Percentiles rank a stretch among this genome's conserved stretches.
These are phyloP conservation scores for Ogataea paradorogensis DNA, from an alignment of 805 yeast genomes.

Conservation along the genomic window DNA sequence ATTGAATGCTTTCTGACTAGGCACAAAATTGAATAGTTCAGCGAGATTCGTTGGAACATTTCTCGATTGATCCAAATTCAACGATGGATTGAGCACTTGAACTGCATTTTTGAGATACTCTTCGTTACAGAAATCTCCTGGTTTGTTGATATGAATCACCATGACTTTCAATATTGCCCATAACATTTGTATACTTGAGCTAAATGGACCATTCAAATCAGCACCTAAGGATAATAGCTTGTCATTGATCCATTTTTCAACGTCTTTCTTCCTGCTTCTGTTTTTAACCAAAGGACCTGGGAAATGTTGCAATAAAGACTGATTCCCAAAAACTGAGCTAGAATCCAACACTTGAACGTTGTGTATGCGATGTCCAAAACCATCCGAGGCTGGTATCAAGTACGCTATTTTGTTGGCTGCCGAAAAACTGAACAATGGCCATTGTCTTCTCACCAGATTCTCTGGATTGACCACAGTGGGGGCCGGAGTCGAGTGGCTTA, in stretches of 20 bases:
- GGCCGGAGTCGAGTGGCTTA: conserved; percentile 30
- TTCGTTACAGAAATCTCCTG: conserved; percentile 27
- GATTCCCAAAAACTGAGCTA: conserved; percentile 36
- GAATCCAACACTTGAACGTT: conserved; percentile 38
- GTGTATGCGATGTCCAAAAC: conserved; percentile 33
- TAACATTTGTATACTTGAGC: conserved; percentile 21
- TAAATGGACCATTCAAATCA: conserved; percentile 16
- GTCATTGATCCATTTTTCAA: conserved; percentile 64
- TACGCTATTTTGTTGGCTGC: conserved; percentile 43
- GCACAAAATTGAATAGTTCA: conserved; percentile 15
- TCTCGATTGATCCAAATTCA: conserved; percentile 18
- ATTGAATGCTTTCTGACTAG: conserved; percentile 21
- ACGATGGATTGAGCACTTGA: conserved; percentile 40
- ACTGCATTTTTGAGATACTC: conserved; percentile 36
- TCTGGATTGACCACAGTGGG: conserved; percentile 48
- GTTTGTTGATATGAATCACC: conserved; percentile 23
- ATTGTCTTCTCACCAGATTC: conserved; percentile 57
- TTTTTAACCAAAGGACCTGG: conserved; percentile 66
- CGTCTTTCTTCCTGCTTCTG: conserved; percentile 61
- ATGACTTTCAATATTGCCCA: conserved; percentile 30
- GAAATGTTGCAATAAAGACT: conserved; percentile 50
- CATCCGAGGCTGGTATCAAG: conserved; percentile 41
- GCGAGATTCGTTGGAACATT: conserved; percentile 19
- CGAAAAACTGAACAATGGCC: conserved; percentile 74
- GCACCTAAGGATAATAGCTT: conserved; percentile 25